Evolutionary conservation across 106 monocot genomes (phyloP).

Genomic region (Acanthochlamys bracteata): DNA sequence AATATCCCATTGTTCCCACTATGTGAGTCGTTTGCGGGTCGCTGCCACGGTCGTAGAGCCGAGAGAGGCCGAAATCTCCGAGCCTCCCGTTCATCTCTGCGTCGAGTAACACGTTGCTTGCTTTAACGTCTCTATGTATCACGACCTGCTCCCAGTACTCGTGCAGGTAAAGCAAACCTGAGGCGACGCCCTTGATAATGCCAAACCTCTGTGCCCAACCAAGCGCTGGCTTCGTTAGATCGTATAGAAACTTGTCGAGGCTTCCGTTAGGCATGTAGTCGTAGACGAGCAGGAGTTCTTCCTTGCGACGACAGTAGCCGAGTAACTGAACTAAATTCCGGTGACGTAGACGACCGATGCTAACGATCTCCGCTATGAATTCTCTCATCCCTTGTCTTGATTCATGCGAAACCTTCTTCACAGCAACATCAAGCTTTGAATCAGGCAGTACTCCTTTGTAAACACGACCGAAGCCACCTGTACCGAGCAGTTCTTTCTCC

Average conservation of each 20-base stretch:
- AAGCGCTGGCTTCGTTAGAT: neutral
- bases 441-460: slow-evolving; percentile 4
- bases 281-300: slow-evolving; percentile 7
- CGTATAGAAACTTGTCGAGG: slow-evolving; percentile 5
- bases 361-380: slow-evolving; percentile 9
- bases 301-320: slow-evolving; percentile 5
- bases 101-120: slow-evolving; percentile 22
- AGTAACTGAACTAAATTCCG: slow-evolving; percentile 7
- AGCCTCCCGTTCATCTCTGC: slow-evolving; percentile 15
- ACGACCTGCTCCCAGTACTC: neutral
- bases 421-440: slow-evolving; percentile 5
- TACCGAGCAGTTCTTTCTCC: slow-evolving; percentile 4
- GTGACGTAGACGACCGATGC: slow-evolving; percentile 5
- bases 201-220: slow-evolving; percentile 5
- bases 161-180: slow-evolving; percentile 6
- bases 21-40: slow-evolving; percentile 2
- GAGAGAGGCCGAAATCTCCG: slow-evolving; percentile 22
- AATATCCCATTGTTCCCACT: slow-evolving; percentile 14
- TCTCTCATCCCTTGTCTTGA: slow-evolving; percentile 8
- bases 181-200: slow-evolving; percentile 7
- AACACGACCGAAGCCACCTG: slow-evolving; percentile 4
- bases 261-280: slow-evolving; percentile 10
- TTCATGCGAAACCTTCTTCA: slow-evolving; percentile 5
- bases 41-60: slow-evolving; percentile 2
- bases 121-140: slow-evolving; percentile 22